phyloP scores from a whole-genome alignment of 148 eudicot species.

The Tetragonia tetragonoides region DNA sequence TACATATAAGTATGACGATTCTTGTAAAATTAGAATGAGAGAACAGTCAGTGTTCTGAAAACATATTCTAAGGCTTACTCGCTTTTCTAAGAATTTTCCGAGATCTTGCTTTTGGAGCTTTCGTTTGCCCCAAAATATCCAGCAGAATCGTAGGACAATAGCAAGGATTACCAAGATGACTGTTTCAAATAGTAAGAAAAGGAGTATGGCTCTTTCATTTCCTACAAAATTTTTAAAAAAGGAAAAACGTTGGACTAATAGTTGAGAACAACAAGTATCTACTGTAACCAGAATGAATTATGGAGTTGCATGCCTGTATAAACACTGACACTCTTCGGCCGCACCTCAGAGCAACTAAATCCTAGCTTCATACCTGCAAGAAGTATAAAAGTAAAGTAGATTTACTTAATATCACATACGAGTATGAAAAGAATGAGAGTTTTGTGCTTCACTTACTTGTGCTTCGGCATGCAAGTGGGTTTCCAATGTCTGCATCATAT shows the following conservation, averaged over 20 bases:
- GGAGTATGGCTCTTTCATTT: conserved; percentile 55
- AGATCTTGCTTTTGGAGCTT: conserved; percentile 78
- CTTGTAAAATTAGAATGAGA: no score
- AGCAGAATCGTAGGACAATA: conserved; percentile 64
- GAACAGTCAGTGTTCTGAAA: not conserved
- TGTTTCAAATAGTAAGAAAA: conserved; percentile 71
- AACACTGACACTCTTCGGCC: conserved; percentile 43
- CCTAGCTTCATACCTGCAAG: conserved; percentile 65
- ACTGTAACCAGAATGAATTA: conserved; percentile 7
- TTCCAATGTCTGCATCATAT: conserved; percentile 57
- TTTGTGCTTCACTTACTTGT: conserved; percentile 36
- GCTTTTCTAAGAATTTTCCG: conserved; percentile 74
- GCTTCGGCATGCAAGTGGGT: conserved; percentile 60
- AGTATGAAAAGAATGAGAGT: conserved; percentile 1
- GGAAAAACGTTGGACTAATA: not conserved
- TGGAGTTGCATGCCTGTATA: conserved; percentile 60
- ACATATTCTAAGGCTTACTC: conserved; percentile 45
- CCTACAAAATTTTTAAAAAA: conserved; percentile 39
- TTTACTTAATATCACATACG: not conserved
- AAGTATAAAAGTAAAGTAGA: not conserved
- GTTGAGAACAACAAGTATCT: not conserved
- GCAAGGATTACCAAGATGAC: conserved; percentile 49
- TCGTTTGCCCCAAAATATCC: conserved; percentile 76
- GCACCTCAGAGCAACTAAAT: conserved; percentile 58
- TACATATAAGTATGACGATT: no score